Percentiles rank a stretch among this genome's conserved stretches.
These are phyloP conservation scores for Cylindrotheca fusiformis DNA, from an alignment of 108 stramenopile species.

Conservation along the genomic window DNA sequence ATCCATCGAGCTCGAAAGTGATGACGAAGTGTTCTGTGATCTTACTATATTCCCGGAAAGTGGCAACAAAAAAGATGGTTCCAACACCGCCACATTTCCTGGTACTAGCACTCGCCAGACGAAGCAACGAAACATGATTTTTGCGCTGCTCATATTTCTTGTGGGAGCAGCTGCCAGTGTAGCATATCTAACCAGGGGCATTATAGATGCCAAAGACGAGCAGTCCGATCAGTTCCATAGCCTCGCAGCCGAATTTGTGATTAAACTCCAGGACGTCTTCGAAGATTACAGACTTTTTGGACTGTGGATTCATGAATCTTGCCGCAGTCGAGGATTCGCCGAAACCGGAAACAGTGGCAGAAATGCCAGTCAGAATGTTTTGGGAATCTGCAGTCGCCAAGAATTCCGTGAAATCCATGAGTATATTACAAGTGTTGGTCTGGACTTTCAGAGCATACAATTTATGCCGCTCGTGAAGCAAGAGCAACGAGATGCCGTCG, in stretches of 20 bases:
- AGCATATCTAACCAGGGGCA: conserved; percentile 2
- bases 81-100: too few relatives aligned
- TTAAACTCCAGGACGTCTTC: background rate
- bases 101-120: too few relatives aligned
- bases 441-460: conserved; percentile 34
- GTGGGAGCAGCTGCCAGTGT: conserved; percentile 7
- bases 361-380: background rate
- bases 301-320: conserved; percentile 3
- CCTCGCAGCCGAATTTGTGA: background rate
- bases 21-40: too few relatives aligned
- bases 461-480: conserved; percentile 22
- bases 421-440: conserved; percentile 21
- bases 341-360: background rate
- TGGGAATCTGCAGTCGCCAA: conserved; percentile 15
- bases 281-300: conserved; percentile 1
- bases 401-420: conserved; percentile 40
- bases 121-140: conserved; percentile 3
- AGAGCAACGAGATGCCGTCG: conserved; percentile 6
- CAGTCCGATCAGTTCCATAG: background rate
- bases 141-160: conserved; percentile 3
- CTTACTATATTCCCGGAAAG: too few relatives aligned
- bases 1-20: too few relatives aligned
- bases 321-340: conserved; percentile 1
- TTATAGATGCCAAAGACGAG: background rate
- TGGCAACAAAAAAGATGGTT: too few relatives aligned